Conservation (phyloP, 257 asterid genomes). For the Solanum appendiculatum region DNA sequence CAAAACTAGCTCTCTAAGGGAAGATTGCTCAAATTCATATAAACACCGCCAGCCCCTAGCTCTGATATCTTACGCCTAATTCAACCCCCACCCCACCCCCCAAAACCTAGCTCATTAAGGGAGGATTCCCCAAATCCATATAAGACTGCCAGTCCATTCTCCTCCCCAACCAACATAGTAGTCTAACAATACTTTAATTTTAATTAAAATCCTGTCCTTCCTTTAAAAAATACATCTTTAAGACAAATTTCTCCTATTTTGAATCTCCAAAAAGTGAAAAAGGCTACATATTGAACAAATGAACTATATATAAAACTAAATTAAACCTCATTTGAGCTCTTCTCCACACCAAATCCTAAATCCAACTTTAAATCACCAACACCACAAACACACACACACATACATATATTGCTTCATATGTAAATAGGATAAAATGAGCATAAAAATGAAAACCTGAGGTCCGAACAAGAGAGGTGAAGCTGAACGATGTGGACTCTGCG, state of each 20-base stretch:
- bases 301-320: background rate
- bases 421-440: background rate
- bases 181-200: background rate
- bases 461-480: slow-evolving; percentile 48
- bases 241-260: background rate
- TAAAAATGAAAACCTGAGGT: slow-evolving; percentile 40
- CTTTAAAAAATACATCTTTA: background rate
- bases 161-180: background rate
- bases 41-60: no score
- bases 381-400: background rate
- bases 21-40: no score
- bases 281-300: background rate
- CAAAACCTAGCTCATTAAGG: no score
- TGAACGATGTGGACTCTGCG: slow-evolving; percentile 45
- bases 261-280: background rate
- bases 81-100: no score
- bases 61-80: no score
- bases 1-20: no score
- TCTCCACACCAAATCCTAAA: background rate
- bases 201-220: background rate
- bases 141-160: background rate
- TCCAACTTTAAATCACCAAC: background rate
- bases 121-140: no score
- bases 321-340: background rate
- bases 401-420: background rate